Conservation (phyloP, 73 alveolate genomes). For the Loxodes magnus region DNA sequence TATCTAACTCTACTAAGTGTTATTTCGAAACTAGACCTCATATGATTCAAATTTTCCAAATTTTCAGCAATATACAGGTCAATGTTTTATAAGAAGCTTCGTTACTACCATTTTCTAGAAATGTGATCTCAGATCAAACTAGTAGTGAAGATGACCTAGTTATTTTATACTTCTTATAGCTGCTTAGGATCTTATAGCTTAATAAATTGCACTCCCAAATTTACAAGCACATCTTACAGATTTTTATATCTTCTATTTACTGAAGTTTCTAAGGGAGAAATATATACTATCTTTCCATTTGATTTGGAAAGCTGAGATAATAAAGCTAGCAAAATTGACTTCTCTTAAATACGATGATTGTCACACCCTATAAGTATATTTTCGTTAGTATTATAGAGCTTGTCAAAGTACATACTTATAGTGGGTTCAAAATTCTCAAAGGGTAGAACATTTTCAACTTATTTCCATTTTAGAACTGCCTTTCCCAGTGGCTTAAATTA, state of each 20-base stretch:
- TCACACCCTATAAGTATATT: constrained; percentile 85
- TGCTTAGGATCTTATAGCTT: constrained; percentile 27
- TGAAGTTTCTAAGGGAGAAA: constrained; percentile 48
- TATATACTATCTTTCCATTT: constrained; percentile 46
- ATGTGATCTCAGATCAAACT: constrained; percentile 12
- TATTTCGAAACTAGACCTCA: constrained; percentile 43
- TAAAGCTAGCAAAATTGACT: constrained; percentile 66
- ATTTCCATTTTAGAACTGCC: constrained; percentile 19
- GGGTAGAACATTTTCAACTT: constrained; percentile 25
- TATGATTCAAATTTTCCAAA: constrained; percentile 57
- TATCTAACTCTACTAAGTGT: constrained; percentile 56
- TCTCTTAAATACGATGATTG: constrained; percentile 78
- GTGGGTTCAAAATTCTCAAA: constrained; percentile 68
- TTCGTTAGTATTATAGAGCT: constrained; percentile 69
- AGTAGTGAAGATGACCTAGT: too few relatives aligned
- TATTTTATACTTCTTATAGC: too few relatives aligned
- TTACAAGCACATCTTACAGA: constrained; percentile 26
- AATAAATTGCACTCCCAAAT: constrained; percentile 19
- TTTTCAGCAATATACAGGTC: constrained; percentile 72
- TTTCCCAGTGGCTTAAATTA: constrained; percentile 18
- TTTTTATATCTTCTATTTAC: constrained; percentile 16
- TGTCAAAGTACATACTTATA: constrained; percentile 78
- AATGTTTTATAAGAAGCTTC: constrained; percentile 21
- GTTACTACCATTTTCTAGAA: constrained; percentile 14
- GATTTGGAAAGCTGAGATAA: constrained; percentile 52